phyloP scores from a whole-genome alignment of 2,329 filamentous ascomycete species.

The Aspergillus ochraceus region DNA sequence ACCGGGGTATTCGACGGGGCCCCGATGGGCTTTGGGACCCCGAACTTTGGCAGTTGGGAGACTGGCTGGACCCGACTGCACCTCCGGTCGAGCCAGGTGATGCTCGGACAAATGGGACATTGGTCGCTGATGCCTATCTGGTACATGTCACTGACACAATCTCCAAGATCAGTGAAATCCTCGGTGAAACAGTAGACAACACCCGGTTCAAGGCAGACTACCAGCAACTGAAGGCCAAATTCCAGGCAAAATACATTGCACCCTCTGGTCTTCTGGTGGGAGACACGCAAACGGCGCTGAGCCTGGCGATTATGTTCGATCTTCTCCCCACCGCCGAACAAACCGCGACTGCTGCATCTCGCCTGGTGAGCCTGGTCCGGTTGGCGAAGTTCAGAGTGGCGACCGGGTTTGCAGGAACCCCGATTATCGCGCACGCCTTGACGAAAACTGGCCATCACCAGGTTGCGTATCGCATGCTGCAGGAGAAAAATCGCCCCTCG shows the following conservation, averaged over 20 bases:
- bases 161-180: constrained; percentile 25
- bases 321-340: constrained; percentile 20
- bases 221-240: constrained; percentile 19
- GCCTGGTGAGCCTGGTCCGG: constrained; percentile 21
- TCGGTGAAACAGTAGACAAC: constrained; percentile 23
- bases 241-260: constrained; percentile 33
- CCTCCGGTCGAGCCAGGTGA: constrained; percentile 35
- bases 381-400: constrained; percentile 31
- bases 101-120: constrained; percentile 31
- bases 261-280: constrained; percentile 27
- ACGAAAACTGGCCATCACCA: constrained; percentile 21
- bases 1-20: constrained; percentile 33
- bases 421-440: constrained; percentile 30
- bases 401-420: constrained; percentile 39
- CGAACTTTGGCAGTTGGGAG: constrained; percentile 37
- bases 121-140: constrained; percentile 43
- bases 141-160: constrained; percentile 35
- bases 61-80: constrained; percentile 45
- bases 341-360: background rate
- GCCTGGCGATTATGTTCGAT: constrained; percentile 26
- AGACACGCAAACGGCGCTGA: constrained; percentile 34
- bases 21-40: constrained; percentile 37
- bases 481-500: constrained; percentile 33
- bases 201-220: constrained; percentile 22
- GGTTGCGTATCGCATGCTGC: constrained; percentile 43